phyloP scores from a whole-genome alignment of 176 grass and related monocot genomes.

The Aegilops longissima region DNA sequence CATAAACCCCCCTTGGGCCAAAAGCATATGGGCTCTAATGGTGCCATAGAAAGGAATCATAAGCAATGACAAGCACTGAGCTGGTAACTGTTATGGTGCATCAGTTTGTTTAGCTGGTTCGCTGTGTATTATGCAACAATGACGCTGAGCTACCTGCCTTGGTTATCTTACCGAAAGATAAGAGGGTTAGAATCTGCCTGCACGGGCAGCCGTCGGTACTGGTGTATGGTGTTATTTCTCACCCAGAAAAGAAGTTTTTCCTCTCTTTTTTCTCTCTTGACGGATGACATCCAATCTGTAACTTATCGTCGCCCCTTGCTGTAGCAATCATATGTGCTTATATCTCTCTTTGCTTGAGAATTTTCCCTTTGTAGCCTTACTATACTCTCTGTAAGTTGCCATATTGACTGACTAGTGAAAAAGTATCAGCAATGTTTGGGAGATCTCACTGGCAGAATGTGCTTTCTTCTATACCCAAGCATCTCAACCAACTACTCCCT shows the following conservation, averaged over 20 bases:
- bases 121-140: constrained; percentile 39
- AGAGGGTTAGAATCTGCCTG: constrained; percentile 29
- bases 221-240: constrained; percentile 22
- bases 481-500: not conserved
- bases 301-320: constrained; percentile 9
- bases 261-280: constrained; percentile 5
- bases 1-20: constrained; percentile 7
- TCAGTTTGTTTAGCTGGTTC: constrained; percentile 36
- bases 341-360: constrained; percentile 18
- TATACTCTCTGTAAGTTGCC: constrained; percentile 16
- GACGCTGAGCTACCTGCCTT: constrained; percentile 20
- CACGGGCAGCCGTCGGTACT: not conserved
- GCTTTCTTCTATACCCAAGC: not conserved
- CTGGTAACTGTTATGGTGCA: constrained; percentile 40
- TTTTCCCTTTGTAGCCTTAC: constrained; percentile 25
- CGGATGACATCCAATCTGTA: constrained; percentile 25
- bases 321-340: constrained; percentile 22
- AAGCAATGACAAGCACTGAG: constrained; percentile 12
- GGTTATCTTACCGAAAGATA: constrained; percentile 27
- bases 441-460: not conserved
- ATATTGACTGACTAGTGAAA: constrained; percentile 28
- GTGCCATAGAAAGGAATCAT: constrained; percentile 30
- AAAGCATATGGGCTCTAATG: constrained; percentile 24
- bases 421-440: constrained; percentile 1
- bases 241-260: constrained; percentile 29